Evolutionary conservation across 2,329 filamentous ascomycete species (phyloP), one percentile per base, ranked within the genome.

Genomic region (Calonectria henricotiae): DNA sequence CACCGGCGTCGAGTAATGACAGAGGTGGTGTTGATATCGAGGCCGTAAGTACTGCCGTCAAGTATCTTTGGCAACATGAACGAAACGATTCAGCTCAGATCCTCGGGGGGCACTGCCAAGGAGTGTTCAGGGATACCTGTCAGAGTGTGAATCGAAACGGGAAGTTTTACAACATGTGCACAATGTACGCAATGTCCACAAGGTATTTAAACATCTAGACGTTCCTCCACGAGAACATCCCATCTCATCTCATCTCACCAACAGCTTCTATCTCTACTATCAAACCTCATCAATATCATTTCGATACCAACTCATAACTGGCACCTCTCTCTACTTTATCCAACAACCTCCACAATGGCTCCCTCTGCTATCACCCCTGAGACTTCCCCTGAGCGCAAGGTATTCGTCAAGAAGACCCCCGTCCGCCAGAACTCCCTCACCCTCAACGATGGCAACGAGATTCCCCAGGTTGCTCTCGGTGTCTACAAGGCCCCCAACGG

Each of bases 391-490:
- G 79, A 79, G 77, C 78, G 79, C 62, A 61, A 75, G 37, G 71
- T 78, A 73, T 75, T 74, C 62, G 71, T 75, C 72, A 81, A 78
- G 75, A 81, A 81, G 76, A 35, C 54, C 9, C 58, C 74, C 32
- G 17, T 71, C 41, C 63, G 63, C 63, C 73, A 76, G 63, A 71
- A 30, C 35, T 80, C 83, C 61, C 82, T 94, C 71, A 92, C 90
- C 82, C 86, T 95, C 71, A 93, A 92, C 77, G 91, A 95, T 83
- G 92, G 92, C 71, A 89, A 89, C 74, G 86, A 88, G 66, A 93
- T 95, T 63, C 93, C 93, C 51, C 73, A 85, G 65, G 78, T 87
- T 32, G 85, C 85, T 43, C 81, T 87, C 62, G 85, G 85, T 39
- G 85, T 85, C 46, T 86, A 86, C 83, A 85, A 86, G 74, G 81